Conservation (phyloP, 805 yeast genomes). For the Danielia oregonensis region DNA sequence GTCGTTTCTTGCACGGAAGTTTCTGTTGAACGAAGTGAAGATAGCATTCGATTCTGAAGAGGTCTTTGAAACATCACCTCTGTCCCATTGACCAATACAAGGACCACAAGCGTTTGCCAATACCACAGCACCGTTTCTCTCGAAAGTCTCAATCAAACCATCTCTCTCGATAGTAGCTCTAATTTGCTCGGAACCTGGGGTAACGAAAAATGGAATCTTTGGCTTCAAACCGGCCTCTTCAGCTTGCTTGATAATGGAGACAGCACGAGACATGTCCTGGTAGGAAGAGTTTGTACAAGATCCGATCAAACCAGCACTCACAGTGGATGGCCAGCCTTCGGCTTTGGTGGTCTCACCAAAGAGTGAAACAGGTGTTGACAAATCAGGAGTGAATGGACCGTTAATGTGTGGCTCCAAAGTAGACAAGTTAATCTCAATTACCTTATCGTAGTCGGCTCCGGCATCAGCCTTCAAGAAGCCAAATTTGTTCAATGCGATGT, state of each 20-base stretch:
- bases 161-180: slow-evolving; percentile 96
- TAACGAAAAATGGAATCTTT: slow-evolving; percentile 86
- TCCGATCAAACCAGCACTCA: slow-evolving; percentile 93
- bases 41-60: slow-evolving; percentile 77
- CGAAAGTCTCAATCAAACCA: slow-evolving; percentile 78
- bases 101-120: slow-evolving; percentile 99
- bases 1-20: slow-evolving; percentile 96
- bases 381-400: slow-evolving; percentile 98
- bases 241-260: slow-evolving; percentile 85
- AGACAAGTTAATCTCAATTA: slow-evolving; percentile 83
- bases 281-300: slow-evolving; percentile 98
- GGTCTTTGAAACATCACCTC: slow-evolving; percentile 68
- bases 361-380: slow-evolving; percentile 86
- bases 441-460: slow-evolving; percentile 87
- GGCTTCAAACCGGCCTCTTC: slow-evolving; percentile 82
- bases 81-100: slow-evolving; percentile 99
- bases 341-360: slow-evolving; percentile 67
- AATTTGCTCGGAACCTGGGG: slow-evolving; percentile 98
- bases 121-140: slow-evolving; percentile 85
- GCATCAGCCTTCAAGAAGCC: slow-evolving; percentile 77
- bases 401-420: slow-evolving; percentile 91
- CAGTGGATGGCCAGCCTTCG: slow-evolving; percentile 81
- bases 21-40: slow-evolving; percentile 96
- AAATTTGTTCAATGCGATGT: slow-evolving; percentile 51
- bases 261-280: slow-evolving; percentile 97